Evolutionary conservation across 2,329 filamentous ascomycete species (phyloP).

Genomic region (Tolypocladium sp.): DNA sequence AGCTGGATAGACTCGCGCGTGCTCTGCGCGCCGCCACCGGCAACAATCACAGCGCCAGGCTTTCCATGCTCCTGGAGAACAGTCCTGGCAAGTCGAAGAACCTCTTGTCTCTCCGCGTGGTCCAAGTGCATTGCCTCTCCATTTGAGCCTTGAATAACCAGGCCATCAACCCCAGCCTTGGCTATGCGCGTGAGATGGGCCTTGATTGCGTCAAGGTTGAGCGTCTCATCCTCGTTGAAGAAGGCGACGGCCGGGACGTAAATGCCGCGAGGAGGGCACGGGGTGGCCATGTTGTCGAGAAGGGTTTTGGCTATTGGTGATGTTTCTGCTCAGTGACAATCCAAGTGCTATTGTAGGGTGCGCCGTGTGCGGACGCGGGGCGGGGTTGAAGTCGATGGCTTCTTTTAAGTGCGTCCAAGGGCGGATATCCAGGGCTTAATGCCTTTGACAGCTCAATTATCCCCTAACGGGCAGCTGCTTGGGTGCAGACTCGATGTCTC

Average conservation of each 20-base stretch:
- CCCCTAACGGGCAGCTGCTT: neutral
- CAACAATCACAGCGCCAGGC: conserved; percentile 42
- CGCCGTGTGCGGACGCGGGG: neutral
- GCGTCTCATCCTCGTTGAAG: conserved; percentile 23
- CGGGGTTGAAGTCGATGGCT: neutral
- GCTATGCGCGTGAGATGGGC: conserved; percentile 34
- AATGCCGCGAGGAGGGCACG: conserved; percentile 16
- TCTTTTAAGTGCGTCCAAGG: neutral
- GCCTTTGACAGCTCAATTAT: neutral
- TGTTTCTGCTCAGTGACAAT: neutral
- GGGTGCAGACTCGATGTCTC: neutral
- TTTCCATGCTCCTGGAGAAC: conserved; percentile 3
- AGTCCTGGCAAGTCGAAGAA: conserved; percentile 50
- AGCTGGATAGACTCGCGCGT: conserved; percentile 65
- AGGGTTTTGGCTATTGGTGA: neutral
- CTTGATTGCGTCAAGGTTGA: conserved; percentile 21
- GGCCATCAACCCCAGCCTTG: conserved; percentile 61
- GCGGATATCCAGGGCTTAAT: neutral
- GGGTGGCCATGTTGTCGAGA: neutral
- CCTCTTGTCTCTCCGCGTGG: conserved; percentile 57
- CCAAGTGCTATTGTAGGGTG: neutral
- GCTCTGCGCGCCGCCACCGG: conserved; percentile 67
- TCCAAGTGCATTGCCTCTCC: conserved; percentile 76
- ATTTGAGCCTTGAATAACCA: conserved; percentile 75
- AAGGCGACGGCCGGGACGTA: conserved; percentile 29